phyloP scores from a whole-genome alignment of 768 basidiomycete species.

The Lyophyllum shimeji region DNA sequence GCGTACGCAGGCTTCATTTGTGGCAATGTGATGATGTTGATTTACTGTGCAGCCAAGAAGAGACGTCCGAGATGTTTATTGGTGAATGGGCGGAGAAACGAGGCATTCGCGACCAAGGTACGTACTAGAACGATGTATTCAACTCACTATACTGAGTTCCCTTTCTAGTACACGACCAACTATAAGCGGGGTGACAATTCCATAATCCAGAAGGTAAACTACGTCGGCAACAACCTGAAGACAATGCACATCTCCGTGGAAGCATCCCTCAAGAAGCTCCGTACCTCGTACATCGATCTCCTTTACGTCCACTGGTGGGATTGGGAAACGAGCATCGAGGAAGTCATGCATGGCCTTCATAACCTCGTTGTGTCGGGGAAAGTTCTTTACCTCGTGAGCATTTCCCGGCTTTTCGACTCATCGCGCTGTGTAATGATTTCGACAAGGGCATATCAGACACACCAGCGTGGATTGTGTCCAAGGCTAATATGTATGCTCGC shows the following conservation, averaged over 20 bases:
- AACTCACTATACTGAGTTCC: neutral
- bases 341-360: slow-evolving; percentile 57
- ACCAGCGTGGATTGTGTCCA: slow-evolving; percentile 43
- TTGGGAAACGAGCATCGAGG: slow-evolving; percentile 49
- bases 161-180: slow-evolving; percentile 27
- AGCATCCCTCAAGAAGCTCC: slow-evolving; percentile 45
- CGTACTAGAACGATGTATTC: neutral
- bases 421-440: neutral
- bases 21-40: neutral
- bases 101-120: slow-evolving; percentile 40
- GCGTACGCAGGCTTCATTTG: neutral
- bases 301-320: slow-evolving; percentile 54
- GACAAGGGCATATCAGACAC: slow-evolving; percentile 33
- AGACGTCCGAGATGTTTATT: slow-evolving; percentile 51
- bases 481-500: slow-evolving; percentile 46
- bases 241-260: slow-evolving; percentile 39
- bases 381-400: slow-evolving; percentile 42
- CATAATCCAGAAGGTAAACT: slow-evolving; percentile 34
- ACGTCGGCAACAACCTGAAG: slow-evolving; percentile 49
- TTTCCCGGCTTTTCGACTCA: neutral
- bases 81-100: slow-evolving; percentile 53
- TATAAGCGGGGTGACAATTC: slow-evolving; percentile 25
- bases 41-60: slow-evolving; percentile 41
- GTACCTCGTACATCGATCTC: slow-evolving; percentile 46
- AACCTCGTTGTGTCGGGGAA: slow-evolving; percentile 52